Evolutionary conservation across 805 yeast genomes (phyloP), one percentile per base, ranked within the genome.

Genomic region (Monosporozyma servazzii): DNA sequence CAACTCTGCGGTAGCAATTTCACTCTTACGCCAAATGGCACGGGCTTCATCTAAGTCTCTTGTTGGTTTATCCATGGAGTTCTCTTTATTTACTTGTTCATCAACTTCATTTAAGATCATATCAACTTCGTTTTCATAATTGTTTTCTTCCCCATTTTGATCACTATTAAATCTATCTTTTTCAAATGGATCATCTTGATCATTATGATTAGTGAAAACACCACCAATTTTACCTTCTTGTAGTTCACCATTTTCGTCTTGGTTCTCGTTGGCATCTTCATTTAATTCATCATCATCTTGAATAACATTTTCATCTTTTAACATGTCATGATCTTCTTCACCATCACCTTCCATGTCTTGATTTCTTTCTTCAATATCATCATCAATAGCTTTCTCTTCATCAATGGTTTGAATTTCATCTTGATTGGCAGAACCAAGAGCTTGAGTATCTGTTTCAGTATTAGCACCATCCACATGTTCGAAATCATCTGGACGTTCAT

Each of bases 401-500:
- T 89, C 84, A 53, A 90, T 77, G 0, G 82, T 66, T 63, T 88
- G 93, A 15, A 78, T 71, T 61, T 86, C 89, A 45, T 89, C 96
- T 60, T 82, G 78, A 53, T 81, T 80, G 5, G 96, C 95, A 44
- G 90, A 82, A 21, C 98, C 98, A 48, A 93, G 71, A 0, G 98
- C 99, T 67, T 93, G 98, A 0, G 96, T 87, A 48, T 87, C 90
- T 51, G 72, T 75, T 29, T 84, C 81, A 3, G 91, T 80, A 54
- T 85, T 84, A 45, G 84, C 90, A 47, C 89, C 90, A 40, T 86
- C 88, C 48, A 84, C 73, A 60, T 87, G 93, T 63, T 87, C 88
- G 66, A 88, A 86, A 60, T 88, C 95, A 62, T 88, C 96, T 0
- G 95, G 90, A 48, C 81, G 76, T 54, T 81, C 84, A 53, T 78